Evolutionary conservation across 768 basidiomycete genomes (phyloP), one percentile per base, ranked within the genome.

Genomic region (Russula virescens): DNA sequence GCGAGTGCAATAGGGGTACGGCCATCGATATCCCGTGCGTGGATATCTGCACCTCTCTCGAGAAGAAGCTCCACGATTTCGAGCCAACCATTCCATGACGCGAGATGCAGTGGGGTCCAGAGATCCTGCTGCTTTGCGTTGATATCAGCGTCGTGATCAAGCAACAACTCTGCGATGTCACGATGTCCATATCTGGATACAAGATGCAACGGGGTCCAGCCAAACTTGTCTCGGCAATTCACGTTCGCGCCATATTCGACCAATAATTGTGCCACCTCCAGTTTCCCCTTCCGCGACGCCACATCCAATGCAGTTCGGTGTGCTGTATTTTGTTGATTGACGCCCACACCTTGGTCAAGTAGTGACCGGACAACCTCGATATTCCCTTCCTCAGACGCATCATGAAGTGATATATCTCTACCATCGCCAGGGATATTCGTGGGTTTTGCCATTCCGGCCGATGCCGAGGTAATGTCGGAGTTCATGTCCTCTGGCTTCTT

Each of bases 71-170:
- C 26, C 26, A 43, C 53, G n/a, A 55, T 18, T 13, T 7, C 26
- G 18, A 28, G 25, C 9, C 40, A 19, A 14, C 61, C 61, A 25
- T 51, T 34, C 14, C 4, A 9, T 21, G 48, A 38, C 11, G 61
- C 35, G 8, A 55, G 7, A 9, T 62, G 55, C 5, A 57, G 16
- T 28, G 61, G 49, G 18, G 61, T 51, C 55, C 55, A 51, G 26
- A 21, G 5, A 28, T 62, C 43, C 1, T 35, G 18, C 7, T 49
- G 13, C 48, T 18, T 28, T 9, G 61, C 40, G 9, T 62, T 35
- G 23, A 57, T 42, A 6, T 31, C 4, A 23, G 62, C 62, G 21
- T 51, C 58, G 2, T 35, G 23, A 10, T 46, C n/a, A n/a, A 63
- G 11, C 34, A 63, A 35, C 0, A 46, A 26, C 3, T n/a, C 35